Evolutionary conservation across 2,329 filamentous ascomycete species (phyloP).

Genomic region (Blumeria hordei): DNA sequence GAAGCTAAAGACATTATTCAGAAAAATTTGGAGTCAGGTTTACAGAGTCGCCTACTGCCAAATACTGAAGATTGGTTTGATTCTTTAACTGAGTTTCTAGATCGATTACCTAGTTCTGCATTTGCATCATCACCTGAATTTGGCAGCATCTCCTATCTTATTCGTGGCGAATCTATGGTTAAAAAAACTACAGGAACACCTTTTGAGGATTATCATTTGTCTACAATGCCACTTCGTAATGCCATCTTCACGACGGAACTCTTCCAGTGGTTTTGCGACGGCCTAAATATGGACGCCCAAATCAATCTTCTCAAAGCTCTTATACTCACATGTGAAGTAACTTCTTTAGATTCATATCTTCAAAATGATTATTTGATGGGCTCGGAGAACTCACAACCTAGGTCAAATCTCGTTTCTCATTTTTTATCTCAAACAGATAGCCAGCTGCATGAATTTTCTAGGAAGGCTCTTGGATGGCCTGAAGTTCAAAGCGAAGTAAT

Average conservation of each 20-base stretch:
- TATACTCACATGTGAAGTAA: conserved; percentile 25
- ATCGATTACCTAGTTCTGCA: background rate
- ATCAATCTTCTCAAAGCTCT: conserved; percentile 28
- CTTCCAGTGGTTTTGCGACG: conserved; percentile 12
- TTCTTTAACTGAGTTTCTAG: background rate
- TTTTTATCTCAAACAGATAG: background rate
- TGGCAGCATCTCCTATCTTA: background rate
- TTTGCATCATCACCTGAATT: background rate
- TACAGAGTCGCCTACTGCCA: background rate
- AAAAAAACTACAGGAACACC: background rate
- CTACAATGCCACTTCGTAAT: conserved; percentile 52
- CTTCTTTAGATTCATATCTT: conserved; percentile 24
- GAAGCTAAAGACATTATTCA: background rate
- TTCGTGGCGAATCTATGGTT: background rate
- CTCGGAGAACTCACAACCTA: conserved; percentile 15
- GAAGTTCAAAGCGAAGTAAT: background rate
- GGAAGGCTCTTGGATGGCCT: background rate
- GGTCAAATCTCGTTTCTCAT: background rate
- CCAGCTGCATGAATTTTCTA: background rate
- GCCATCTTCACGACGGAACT: conserved; percentile 43
- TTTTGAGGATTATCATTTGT: conserved; percentile 19
- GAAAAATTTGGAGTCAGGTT: background rate
- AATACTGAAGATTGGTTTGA: background rate
- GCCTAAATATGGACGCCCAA: conserved; percentile 20
- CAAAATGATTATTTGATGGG: conserved; percentile 24